A percentile compares a stretch with the other conserved stretches of the same genome.
Evolutionary conservation across 2,329 filamentous ascomycete genomes (phyloP).

Genomic region (Graphiopsis chlorocephala): DNA sequence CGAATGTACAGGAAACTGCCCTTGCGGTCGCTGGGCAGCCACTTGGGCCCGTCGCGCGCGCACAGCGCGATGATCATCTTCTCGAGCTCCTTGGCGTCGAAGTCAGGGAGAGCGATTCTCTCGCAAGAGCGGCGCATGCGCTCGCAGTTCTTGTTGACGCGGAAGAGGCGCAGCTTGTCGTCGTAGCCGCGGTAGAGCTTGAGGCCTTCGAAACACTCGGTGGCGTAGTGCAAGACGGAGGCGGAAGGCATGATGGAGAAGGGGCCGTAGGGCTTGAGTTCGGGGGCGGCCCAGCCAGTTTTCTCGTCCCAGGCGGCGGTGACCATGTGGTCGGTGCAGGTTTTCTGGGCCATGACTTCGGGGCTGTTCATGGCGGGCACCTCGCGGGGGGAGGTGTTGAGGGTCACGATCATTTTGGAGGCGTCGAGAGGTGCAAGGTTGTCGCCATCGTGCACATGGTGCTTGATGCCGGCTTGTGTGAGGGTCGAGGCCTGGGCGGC

Average conservation of each 20-base stretch:
- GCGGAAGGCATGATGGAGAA: slow-evolving; percentile 75
- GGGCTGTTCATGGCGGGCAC: slow-evolving; percentile 41
- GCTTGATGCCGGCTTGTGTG: slow-evolving; percentile 38
- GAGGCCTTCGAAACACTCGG: slow-evolving; percentile 83
- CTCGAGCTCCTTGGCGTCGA: slow-evolving; percentile 67
- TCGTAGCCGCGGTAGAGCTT: slow-evolving; percentile 69
- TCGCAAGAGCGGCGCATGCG: slow-evolving; percentile 56
- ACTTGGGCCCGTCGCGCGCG: slow-evolving; percentile 69
- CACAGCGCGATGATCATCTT: slow-evolving; percentile 70
- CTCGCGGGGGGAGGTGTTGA: slow-evolving; percentile 41
- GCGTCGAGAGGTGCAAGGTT: slow-evolving; percentile 42
- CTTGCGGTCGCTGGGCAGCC: slow-evolving; percentile 67
- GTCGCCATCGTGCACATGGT: slow-evolving; percentile 25
- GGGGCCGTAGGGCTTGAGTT: slow-evolving; percentile 72
- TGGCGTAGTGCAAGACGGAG: slow-evolving; percentile 79
- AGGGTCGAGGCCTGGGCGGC: slow-evolving; percentile 34
- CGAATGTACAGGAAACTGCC: slow-evolving; percentile 73
- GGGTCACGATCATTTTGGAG: slow-evolving; percentile 41
- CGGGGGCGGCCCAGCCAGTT: slow-evolving; percentile 68
- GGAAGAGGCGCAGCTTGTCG: slow-evolving; percentile 71
- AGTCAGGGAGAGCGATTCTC: slow-evolving; percentile 70
- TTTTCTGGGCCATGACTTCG: slow-evolving; percentile 38
- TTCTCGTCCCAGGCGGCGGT: slow-evolving; percentile 63
- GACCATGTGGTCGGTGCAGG: slow-evolving; percentile 83
- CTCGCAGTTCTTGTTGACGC: slow-evolving; percentile 66